A percentile compares a stretch with the other conserved stretches of the same genome.
These are phyloP conservation scores for Elsinoe batatas DNA, from an alignment of 2,329 filamentous ascomycete genomes.

Conservation along the genomic window DNA sequence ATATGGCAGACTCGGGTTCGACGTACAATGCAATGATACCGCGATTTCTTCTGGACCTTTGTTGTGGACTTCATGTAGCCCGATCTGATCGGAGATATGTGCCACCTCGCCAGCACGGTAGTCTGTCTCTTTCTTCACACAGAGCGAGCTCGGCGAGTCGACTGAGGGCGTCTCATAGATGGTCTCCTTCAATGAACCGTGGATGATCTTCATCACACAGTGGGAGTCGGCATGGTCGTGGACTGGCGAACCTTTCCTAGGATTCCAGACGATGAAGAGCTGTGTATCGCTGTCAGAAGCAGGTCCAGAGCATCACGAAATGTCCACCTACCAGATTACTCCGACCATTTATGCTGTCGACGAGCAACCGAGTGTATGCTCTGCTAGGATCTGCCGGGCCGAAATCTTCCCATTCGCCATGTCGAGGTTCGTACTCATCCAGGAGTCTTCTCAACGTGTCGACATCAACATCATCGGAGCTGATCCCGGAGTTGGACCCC, in stretches of 20 bases:
- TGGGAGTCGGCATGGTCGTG: conserved; percentile 75
- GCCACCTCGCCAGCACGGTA: conserved; percentile 66
- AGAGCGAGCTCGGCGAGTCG: conserved; percentile 1
- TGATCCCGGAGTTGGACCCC: conserved; percentile 70
- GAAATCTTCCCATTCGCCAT: conserved; percentile 63
- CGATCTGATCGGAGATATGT: conserved; percentile 85
- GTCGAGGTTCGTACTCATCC: conserved; percentile 59
- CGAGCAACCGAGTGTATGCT: conserved; percentile 77
- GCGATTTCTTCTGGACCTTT: conserved; percentile 60
- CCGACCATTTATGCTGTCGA: conserved; percentile 80
- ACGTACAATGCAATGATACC: conserved; percentile 67
- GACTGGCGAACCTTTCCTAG: conserved; percentile 71
- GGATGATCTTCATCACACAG: conserved; percentile 83
- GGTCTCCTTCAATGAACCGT: conserved; percentile 69
- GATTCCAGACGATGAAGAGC: conserved; percentile 80
- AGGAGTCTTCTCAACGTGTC: conserved; percentile 62
- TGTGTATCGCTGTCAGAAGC: not conserved
- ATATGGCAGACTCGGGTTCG: not conserved
- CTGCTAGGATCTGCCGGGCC: conserved; percentile 60
- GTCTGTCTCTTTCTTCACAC: conserved; percentile 54
- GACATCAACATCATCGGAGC: conserved; percentile 72
- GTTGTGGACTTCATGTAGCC: conserved; percentile 75
- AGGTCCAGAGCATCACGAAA: not conserved
- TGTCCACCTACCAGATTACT: conserved; percentile 55
- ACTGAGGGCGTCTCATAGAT: conserved; percentile 51